These are phyloP conservation scores for Triangularia verruculosa DNA, from an alignment of 2,329 filamentous ascomycete species.

Conservation along the genomic window DNA sequence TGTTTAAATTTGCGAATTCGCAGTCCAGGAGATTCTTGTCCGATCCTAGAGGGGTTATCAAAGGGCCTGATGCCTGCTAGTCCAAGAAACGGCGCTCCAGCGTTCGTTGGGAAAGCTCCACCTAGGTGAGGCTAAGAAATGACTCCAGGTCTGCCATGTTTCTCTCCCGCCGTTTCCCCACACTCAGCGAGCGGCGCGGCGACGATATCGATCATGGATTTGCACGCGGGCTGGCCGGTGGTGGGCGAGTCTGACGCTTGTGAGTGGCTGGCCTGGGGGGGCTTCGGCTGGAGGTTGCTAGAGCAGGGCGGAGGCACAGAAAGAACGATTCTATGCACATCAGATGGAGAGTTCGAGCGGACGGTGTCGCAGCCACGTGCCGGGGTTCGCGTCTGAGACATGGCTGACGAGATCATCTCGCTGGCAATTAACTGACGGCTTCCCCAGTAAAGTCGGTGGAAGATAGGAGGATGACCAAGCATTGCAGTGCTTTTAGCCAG, in stretches of 20 bases:
- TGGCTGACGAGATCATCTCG: conserved; percentile 11
- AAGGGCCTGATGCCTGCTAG: not conserved
- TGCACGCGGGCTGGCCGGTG: conserved; percentile 1
- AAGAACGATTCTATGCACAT: conserved; percentile 11
- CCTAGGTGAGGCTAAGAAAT: not conserved
- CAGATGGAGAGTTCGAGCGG: conserved; percentile 11
- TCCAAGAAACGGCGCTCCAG: not conserved
- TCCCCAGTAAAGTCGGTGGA: conserved; percentile 15
- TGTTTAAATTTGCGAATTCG: no score
- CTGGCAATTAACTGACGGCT: conserved; percentile 13
- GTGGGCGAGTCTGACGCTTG: not conserved
- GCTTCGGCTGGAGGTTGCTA: conserved; percentile 10
- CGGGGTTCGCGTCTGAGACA: not conserved
- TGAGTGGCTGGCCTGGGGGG: conserved; percentile 8
- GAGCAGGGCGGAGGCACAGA: conserved; percentile 21
- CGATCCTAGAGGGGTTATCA: not conserved
- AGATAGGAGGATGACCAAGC: not conserved
- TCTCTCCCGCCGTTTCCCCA: not conserved
- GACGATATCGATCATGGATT: not conserved
- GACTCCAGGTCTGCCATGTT: not conserved
- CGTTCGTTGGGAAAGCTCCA: not conserved
- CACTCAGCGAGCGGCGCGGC: not conserved
- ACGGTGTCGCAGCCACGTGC: conserved; percentile 17
- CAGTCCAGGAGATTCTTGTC: not conserved
- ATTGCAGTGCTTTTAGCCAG: conserved; percentile 9